These are phyloP conservation scores for Phytophthora pistaciae DNA, from an alignment of 352 stramenopile species.

Conservation along the genomic window DNA sequence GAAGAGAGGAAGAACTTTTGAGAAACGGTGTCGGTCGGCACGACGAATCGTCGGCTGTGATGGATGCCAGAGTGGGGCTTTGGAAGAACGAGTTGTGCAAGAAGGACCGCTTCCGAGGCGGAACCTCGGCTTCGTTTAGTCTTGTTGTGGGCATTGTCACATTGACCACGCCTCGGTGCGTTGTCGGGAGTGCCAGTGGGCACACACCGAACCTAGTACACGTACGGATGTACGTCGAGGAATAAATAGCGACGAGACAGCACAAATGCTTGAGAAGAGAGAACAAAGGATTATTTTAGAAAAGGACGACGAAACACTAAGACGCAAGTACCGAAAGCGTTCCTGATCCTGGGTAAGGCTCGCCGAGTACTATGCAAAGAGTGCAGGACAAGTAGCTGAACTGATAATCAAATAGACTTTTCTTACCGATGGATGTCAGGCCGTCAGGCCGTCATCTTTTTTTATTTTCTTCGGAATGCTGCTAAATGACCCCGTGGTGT, in stretches of 20 bases:
- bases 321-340: too few relatives aligned
- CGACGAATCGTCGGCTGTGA: not conserved
- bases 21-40: not conserved
- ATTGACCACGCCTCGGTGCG: not conserved
- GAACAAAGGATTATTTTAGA: not conserved
- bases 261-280: not conserved
- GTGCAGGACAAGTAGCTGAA: too few relatives aligned
- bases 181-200: not conserved
- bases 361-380: too few relatives aligned
- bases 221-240: too few relatives aligned
- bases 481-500: too few relatives aligned
- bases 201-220: not conserved
- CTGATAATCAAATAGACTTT: too few relatives aligned
- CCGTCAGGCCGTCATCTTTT: too few relatives aligned
- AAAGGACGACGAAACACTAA: not conserved
- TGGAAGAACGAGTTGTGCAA: conserved; percentile 9
- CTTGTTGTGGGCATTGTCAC: conserved; percentile 9
- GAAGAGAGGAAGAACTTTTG: conserved; percentile 4
- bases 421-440: too few relatives aligned
- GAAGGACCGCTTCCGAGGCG: conserved; percentile 2
- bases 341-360: too few relatives aligned
- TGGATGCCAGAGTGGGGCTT: not conserved
- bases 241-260: conserved; percentile 4
- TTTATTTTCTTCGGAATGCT: too few relatives aligned
- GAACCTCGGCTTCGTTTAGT: not conserved